A percentile compares a stretch with the other conserved stretches of the same genome.
Evolutionary conservation across 2,329 filamentous ascomycete species (phyloP).

Genomic region (Neopestalotiopsis sp.): DNA sequence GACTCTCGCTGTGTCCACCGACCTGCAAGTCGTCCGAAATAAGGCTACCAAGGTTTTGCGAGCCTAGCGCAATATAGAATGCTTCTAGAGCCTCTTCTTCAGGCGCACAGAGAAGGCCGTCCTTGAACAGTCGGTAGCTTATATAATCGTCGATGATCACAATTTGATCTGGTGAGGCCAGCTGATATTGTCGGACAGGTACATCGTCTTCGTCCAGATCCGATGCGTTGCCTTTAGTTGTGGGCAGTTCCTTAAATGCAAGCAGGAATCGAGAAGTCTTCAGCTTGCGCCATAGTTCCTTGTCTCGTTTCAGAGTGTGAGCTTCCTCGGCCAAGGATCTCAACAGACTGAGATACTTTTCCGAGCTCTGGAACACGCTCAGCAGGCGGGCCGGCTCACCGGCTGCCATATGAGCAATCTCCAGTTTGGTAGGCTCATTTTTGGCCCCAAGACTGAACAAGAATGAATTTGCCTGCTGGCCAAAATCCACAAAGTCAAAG

Average conservation of each 20-base stretch:
- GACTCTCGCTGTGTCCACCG: constrained; percentile 69
- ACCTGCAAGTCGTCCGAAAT: constrained; percentile 81
- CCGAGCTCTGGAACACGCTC: constrained; percentile 76
- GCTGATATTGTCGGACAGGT: constrained; percentile 77
- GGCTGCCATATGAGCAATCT: constrained; percentile 85
- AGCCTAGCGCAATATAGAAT: constrained; percentile 84
- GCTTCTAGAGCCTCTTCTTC: constrained; percentile 86
- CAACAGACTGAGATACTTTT: constrained; percentile 87
- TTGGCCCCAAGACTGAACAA: constrained; percentile 89
- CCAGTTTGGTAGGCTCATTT: constrained; percentile 83
- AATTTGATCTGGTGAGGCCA: constrained; percentile 74
- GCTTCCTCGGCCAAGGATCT: constrained; percentile 80
- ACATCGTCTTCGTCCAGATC: constrained; percentile 66
- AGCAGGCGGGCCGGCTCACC: constrained; percentile 83
- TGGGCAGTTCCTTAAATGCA: constrained; percentile 76
- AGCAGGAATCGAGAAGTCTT: constrained; percentile 78
- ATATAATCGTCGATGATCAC: constrained; percentile 88
- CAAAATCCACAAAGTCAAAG: constrained; percentile 97
- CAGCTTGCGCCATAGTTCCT: constrained; percentile 77
- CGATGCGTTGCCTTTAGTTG: constrained; percentile 51
- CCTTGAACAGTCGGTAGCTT: constrained; percentile 87
- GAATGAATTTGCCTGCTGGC: constrained; percentile 84
- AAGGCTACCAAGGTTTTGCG: constrained; percentile 74
- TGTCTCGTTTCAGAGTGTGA: constrained; percentile 75
- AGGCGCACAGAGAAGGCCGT: constrained; percentile 82